These are phyloP conservation scores for Phytopythium mirpurense DNA, from an alignment of 352 stramenopile species.

Conservation along the genomic window DNA sequence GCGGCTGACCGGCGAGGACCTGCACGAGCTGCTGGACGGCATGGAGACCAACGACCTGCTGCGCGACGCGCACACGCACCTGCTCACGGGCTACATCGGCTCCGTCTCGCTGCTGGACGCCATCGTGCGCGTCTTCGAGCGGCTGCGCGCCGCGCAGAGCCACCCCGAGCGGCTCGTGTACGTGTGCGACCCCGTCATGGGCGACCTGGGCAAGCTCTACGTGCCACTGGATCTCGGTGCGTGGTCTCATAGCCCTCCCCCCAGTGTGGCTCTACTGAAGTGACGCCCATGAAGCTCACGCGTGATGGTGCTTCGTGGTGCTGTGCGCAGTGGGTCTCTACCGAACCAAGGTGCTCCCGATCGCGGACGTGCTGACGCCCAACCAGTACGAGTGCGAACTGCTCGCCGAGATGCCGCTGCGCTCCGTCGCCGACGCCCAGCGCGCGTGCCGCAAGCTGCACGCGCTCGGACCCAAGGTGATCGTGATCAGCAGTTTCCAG, in stretches of 20 bases:
- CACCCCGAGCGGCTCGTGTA: slow-evolving; percentile 53
- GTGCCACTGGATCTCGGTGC: slow-evolving; percentile 71
- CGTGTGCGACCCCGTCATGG: slow-evolving; percentile 82
- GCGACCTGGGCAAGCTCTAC: slow-evolving; percentile 78
- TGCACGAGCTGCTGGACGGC: slow-evolving; percentile 76
- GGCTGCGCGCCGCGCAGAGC: slow-evolving; percentile 43
- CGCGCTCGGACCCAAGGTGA: slow-evolving; percentile 54
- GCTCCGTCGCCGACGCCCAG: slow-evolving; percentile 57
- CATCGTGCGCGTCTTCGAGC: slow-evolving; percentile 62
- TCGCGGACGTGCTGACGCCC: slow-evolving; percentile 79
- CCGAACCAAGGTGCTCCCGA: slow-evolving; percentile 65
- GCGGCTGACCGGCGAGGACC: slow-evolving; percentile 61
- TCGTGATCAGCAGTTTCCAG: slow-evolving; percentile 83
- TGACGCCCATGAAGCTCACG: slow-evolving; percentile 9
- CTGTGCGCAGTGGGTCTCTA: slow-evolving; percentile 71
- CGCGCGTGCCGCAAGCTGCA: slow-evolving; percentile 75
- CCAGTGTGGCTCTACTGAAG: too few species aligned
- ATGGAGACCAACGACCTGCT: slow-evolving; percentile 70
- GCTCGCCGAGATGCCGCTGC: slow-evolving; percentile 65
- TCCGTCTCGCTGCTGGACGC: slow-evolving; percentile 62
- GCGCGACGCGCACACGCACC: slow-evolving; percentile 61
- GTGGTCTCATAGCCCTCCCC: slow-evolving; percentile 1
- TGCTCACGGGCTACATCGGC: slow-evolving; percentile 82
- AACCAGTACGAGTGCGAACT: slow-evolving; percentile 87
- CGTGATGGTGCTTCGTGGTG: too few species aligned